These are phyloP conservation scores for Populus trichocarpa DNA, from an alignment of 441 rosid genomes.

Conservation along the genomic window DNA sequence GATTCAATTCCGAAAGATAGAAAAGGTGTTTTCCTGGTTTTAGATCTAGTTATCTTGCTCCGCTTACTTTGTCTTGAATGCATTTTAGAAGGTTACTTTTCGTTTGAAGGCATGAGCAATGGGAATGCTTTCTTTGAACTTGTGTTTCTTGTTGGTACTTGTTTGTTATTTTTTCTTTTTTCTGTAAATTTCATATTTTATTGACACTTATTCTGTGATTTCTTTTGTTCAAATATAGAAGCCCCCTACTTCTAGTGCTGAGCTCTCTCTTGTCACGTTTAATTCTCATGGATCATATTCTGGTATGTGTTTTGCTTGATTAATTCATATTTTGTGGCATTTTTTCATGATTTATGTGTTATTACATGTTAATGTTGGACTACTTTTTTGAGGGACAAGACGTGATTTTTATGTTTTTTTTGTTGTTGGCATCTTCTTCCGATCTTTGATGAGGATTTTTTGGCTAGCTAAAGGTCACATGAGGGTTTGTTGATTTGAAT, in stretches of 20 bases:
- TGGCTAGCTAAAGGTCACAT: neutral
- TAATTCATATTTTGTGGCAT: constrained; percentile 3
- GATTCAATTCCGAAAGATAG: neutral
- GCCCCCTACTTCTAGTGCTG: constrained; percentile 50
- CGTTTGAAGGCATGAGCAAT: too few relatives aligned
- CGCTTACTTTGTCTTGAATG: neutral
- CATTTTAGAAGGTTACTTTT: neutral
- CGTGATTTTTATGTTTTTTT: neutral
- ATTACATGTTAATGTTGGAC: constrained; percentile 9
- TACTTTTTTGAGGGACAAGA: neutral
- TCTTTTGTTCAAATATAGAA: constrained; percentile 45
- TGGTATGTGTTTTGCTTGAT: constrained; percentile 42
- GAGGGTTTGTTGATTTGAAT: neutral
- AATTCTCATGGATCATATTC: constrained; percentile 77
- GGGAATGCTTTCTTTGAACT: constrained; percentile 1
- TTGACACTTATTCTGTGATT: neutral
- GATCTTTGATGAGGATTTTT: neutral
- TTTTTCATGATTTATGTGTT: neutral
- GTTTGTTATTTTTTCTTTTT: neutral
- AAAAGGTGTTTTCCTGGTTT: neutral
- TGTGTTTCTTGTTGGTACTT: neutral
- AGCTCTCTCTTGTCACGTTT: constrained; percentile 69
- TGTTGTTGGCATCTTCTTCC: neutral
- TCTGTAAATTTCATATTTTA: neutral
- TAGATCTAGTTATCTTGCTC: neutral